These are phyloP conservation scores for Carex littledalei DNA, from an alignment of 176 grass and related monocot genomes.

Conservation along the genomic window DNA sequence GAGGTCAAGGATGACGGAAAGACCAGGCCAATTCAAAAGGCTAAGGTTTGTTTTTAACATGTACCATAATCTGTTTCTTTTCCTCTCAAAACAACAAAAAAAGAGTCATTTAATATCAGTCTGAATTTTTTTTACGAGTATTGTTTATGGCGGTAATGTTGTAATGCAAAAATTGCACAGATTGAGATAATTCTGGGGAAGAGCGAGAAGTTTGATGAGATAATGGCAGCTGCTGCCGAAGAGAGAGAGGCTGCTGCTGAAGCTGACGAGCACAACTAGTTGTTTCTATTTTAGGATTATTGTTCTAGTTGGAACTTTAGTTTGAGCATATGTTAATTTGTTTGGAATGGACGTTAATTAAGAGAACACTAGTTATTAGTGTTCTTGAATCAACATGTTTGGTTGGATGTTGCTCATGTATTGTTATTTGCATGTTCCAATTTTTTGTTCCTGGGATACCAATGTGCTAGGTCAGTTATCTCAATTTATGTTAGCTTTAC, in stretches of 20 bases:
- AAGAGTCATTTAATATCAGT: not conserved
- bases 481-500: slow-evolving; percentile 12
- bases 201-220: slow-evolving; percentile 82
- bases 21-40: slow-evolving; percentile 74
- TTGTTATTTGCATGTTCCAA: slow-evolving; percentile 10
- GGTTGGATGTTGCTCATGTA: slow-evolving; percentile 13
- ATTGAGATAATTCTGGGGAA: slow-evolving; percentile 91
- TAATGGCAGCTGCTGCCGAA: slow-evolving; percentile 74
- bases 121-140: not conserved
- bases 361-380: slow-evolving; percentile 14
- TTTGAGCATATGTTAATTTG: slow-evolving; percentile 24
- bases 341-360: slow-evolving; percentile 7
- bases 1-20: slow-evolving; percentile 74
- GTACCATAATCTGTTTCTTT: slow-evolving; percentile 2
- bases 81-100: slow-evolving; percentile 2
- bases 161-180: slow-evolving; percentile 26
- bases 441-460: not conserved
- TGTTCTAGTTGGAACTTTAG: slow-evolving; percentile 47
- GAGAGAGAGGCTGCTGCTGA: slow-evolving; percentile 46
- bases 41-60: slow-evolving; percentile 51
- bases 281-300: slow-evolving; percentile 13
- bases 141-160: not conserved
- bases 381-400: slow-evolving; percentile 19
- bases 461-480: not conserved
- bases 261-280: slow-evolving; percentile 67